Conservation (phyloP, 2,329 filamentous ascomycete species). For the Epichloe sibirici region DNA sequence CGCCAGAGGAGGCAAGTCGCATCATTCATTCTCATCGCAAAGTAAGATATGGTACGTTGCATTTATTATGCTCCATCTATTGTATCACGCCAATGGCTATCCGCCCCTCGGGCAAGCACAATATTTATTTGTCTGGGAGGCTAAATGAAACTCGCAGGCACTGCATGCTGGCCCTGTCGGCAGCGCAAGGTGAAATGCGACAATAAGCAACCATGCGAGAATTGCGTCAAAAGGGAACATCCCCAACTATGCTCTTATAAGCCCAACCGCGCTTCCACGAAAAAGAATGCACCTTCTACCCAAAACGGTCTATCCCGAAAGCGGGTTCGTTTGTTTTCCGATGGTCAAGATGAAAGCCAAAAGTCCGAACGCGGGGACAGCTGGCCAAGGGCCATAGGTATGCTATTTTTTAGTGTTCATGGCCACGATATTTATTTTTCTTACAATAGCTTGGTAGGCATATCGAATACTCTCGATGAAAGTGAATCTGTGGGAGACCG, state of each 20-base stretch:
- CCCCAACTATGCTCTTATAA: slow-evolving; percentile 55
- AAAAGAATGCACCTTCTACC: slow-evolving; percentile 19
- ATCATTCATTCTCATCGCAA: slow-evolving; percentile 60
- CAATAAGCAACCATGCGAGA: slow-evolving; percentile 56
- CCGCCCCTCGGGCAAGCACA: not conserved
- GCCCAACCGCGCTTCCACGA: slow-evolving; percentile 37
- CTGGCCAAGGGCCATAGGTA: slow-evolving; percentile 31
- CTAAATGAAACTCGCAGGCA: slow-evolving; percentile 28
- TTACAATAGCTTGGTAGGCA: slow-evolving; percentile 5
- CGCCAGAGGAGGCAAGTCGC: slow-evolving; percentile 52
- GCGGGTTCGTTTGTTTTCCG: slow-evolving; percentile 21
- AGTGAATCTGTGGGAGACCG: slow-evolving; percentile 44
- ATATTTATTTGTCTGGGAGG: not conserved
- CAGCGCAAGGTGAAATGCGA: slow-evolving; percentile 60
- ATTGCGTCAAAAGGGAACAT: slow-evolving; percentile 55
- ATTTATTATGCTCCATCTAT: not conserved
- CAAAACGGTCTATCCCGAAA: slow-evolving; percentile 19
- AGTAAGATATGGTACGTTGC: slow-evolving; percentile 50
- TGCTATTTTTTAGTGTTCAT: not conserved
- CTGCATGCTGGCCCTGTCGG: slow-evolving; percentile 54
- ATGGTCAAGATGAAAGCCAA: slow-evolving; percentile 18
- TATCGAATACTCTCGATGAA: slow-evolving; percentile 35
- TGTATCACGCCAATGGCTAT: too few species aligned
- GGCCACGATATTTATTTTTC: slow-evolving; percentile 8
- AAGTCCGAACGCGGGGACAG: slow-evolving; percentile 27